Percentiles rank a stretch among this genome's conserved stretches.
Evolutionary conservation across 2,329 filamentous ascomycete species (phyloP).

Genomic region (Ambrosiella beaveri): DNA sequence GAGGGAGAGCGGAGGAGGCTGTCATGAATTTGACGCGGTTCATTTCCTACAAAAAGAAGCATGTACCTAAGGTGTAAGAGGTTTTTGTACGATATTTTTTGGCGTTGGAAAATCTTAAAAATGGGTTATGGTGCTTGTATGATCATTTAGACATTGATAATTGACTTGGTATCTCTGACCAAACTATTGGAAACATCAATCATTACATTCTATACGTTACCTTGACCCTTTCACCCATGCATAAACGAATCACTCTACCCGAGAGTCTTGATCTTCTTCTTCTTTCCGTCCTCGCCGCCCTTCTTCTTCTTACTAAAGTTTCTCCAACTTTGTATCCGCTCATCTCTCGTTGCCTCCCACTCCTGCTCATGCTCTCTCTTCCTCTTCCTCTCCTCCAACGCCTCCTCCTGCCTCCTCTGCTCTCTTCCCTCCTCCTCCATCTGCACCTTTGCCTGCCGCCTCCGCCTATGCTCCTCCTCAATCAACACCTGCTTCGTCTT

Average conservation of each 20-base stretch:
- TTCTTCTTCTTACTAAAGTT: conserved; percentile 67
- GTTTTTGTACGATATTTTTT: background rate
- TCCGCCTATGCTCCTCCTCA: conserved; percentile 74
- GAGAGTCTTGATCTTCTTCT: conserved; percentile 52
- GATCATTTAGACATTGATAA: background rate
- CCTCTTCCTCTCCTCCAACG: conserved; percentile 61
- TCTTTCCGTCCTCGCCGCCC: conserved; percentile 31
- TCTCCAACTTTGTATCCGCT: conserved; percentile 86
- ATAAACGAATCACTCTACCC: conserved; percentile 23
- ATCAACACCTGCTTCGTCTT: conserved; percentile 82
- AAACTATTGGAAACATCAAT: background rate
- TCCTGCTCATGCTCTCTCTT: conserved; percentile 86
- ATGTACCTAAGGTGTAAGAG: conserved; percentile 23
- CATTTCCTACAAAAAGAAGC: conserved; percentile 46
- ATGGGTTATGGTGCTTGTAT: background rate
- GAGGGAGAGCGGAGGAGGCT: conserved; percentile 42
- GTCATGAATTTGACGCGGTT: conserved; percentile 44
- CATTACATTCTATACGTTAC: background rate
- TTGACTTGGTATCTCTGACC: too few relatives aligned
- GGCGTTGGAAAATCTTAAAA: conserved; percentile 1
- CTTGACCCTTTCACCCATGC: background rate
- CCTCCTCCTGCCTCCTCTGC: conserved; percentile 71
- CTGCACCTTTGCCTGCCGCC: conserved; percentile 77
- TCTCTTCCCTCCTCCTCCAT: conserved; percentile 92
- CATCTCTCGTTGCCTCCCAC: conserved; percentile 85